Conservation (phyloP, 2,329 filamentous ascomycete genomes). For the Capronia epimyces region DNA sequence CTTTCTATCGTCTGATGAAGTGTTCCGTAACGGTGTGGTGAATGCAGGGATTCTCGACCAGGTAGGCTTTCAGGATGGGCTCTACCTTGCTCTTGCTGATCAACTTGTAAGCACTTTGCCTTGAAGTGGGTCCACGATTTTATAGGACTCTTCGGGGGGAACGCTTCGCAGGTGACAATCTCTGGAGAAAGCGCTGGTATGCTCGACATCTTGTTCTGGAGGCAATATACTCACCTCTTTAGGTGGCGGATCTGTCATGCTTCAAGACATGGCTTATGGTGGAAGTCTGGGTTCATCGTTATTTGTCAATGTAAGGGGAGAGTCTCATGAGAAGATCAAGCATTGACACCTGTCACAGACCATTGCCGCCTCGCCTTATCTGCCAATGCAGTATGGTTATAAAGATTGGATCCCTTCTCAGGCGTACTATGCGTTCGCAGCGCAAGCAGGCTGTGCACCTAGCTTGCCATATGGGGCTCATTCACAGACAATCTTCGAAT, state of each 20-base stretch:
- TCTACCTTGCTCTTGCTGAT: not conserved
- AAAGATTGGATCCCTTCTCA: constrained; percentile 43
- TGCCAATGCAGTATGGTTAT: constrained; percentile 51
- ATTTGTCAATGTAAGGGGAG: constrained; percentile 34
- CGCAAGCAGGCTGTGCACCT: constrained; percentile 38
- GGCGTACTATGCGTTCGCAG: constrained; percentile 45
- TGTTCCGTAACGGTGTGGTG: constrained; percentile 52
- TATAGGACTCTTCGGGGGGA: constrained; percentile 52
- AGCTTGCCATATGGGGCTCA: constrained; percentile 30
- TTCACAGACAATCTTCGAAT: constrained; percentile 39
- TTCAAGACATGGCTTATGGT: constrained; percentile 52
- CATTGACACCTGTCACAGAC: constrained; percentile 22
- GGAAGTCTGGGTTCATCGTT: constrained; percentile 36
- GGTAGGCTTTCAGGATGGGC: not conserved
- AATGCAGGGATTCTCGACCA: constrained; percentile 63
- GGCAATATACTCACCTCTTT: not conserved
- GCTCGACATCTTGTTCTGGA: not conserved
- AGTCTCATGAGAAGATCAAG: not conserved
- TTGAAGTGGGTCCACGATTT: constrained; percentile 59
- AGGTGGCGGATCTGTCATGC: constrained; percentile 46
- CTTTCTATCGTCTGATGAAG: constrained; percentile 49
- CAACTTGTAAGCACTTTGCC: constrained; percentile 40
- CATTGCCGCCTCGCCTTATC: constrained; percentile 47
- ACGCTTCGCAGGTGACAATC: constrained; percentile 47
- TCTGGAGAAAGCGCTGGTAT: constrained; percentile 48